Conservation (phyloP, 2,329 filamentous ascomycete genomes). For the Ophidiomyces ophidiicola region DNA sequence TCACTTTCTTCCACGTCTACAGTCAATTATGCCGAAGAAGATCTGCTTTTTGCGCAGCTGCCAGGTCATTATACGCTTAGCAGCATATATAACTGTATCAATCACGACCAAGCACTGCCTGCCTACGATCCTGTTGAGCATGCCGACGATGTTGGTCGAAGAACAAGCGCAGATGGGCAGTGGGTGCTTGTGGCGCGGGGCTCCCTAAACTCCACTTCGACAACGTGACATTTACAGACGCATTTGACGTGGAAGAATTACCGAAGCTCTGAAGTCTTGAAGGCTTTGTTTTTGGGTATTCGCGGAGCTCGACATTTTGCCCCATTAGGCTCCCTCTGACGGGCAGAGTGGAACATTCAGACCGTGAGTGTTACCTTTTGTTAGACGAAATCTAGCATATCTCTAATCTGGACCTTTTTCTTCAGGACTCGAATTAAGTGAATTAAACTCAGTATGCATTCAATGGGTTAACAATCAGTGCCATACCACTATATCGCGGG, state of each 20-base stretch:
- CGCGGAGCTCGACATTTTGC: no score
- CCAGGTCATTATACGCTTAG: constrained; percentile 14
- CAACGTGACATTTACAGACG: background rate
- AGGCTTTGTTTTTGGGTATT: background rate
- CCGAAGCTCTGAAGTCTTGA: background rate
- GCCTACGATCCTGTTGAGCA: constrained; percentile 8
- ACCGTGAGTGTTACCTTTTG: no score
- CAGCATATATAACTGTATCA: constrained; percentile 9
- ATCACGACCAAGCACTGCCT: constrained; percentile 11
- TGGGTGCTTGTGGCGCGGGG: constrained; percentile 13
- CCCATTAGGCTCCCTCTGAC: no score
- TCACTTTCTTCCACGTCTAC: background rate
- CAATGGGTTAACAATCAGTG: no score
- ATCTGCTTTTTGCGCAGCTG: constrained; percentile 16
- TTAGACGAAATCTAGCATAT: no score
- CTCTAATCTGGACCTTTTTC: no score
- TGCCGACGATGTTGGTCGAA: constrained; percentile 12
- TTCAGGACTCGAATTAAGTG: no score
- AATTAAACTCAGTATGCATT: no score
- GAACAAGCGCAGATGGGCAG: constrained; percentile 12
- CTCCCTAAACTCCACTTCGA: constrained; percentile 2
- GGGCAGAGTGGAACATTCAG: no score
- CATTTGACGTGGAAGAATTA: background rate
- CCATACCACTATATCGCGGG: no score
- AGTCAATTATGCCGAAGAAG: constrained; percentile 9